Percentiles rank a stretch among this genome's conserved stretches.
Conservation (phyloP, 169 alveolate genomes). For the Plasmodium chabaudi region DNA sequence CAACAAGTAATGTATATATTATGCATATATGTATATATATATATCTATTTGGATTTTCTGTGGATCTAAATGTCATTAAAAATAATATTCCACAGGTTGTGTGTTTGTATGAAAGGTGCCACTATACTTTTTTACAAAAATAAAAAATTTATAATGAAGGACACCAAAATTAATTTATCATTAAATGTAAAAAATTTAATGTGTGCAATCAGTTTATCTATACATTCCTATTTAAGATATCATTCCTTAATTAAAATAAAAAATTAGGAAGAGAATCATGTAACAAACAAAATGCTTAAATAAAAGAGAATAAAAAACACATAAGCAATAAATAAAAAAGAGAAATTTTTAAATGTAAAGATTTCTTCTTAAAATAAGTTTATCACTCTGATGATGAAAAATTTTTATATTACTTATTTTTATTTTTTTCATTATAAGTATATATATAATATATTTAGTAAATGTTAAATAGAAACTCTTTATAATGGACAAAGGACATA, state of each 20-base stretch:
- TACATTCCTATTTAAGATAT: constrained; percentile 1
- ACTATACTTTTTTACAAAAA: background rate
- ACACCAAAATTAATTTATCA: constrained; percentile 1
- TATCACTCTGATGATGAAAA: background rate
- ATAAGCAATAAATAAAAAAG: constrained; percentile 3
- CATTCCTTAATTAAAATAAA: constrained; percentile 2
- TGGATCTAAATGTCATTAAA: no score
- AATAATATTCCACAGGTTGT: no score
- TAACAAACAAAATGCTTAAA: constrained; percentile 4
- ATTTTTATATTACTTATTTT: constrained; percentile 1
- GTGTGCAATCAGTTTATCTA: no score
- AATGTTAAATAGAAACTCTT: constrained; percentile 1
- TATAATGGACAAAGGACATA: background rate
- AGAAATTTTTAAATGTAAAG: background rate
- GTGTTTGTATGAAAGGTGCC: no score
- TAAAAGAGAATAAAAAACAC: background rate
- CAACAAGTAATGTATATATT: background rate
- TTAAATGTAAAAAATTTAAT: constrained; percentile 12
- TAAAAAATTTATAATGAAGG: background rate
- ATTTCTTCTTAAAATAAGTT: constrained; percentile 1
- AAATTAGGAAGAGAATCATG: constrained; percentile 5
- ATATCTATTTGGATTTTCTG: no score
- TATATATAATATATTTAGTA: background rate
- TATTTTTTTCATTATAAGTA: background rate
- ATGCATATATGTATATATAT: background rate